A percentile compares a stretch with the other conserved stretches of the same genome.
Evolutionary conservation across 768 basidiomycete genomes (phyloP).

Genomic region (Amanita rimosa): DNA sequence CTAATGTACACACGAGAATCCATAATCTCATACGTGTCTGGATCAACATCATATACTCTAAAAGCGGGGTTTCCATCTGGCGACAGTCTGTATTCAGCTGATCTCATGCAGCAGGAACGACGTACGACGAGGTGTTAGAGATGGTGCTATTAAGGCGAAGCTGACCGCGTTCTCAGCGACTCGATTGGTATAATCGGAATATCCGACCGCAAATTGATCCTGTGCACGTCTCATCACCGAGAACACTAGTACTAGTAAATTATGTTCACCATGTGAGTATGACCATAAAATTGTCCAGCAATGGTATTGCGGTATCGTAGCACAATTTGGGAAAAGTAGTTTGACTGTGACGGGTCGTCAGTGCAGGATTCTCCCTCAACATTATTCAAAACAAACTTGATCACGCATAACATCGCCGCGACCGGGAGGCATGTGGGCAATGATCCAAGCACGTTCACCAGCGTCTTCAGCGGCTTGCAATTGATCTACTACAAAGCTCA

Average conservation of each 20-base stretch:
- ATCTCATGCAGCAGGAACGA: not conserved
- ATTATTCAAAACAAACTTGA: slow-evolving; percentile 24
- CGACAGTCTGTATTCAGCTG: not conserved
- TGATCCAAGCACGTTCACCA: slow-evolving; percentile 52
- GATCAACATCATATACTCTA: slow-evolving; percentile 54
- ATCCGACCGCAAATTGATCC: slow-evolving; percentile 52
- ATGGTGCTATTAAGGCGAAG: slow-evolving; percentile 39
- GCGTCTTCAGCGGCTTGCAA: slow-evolving; percentile 50
- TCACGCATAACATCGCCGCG: slow-evolving; percentile 35
- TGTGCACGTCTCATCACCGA: slow-evolving; percentile 9
- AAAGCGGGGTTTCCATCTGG: slow-evolving; percentile 45
- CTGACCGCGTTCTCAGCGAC: slow-evolving; percentile 33
- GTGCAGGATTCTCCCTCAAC: not conserved
- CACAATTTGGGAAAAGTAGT: slow-evolving; percentile 52
- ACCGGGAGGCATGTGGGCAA: slow-evolving; percentile 48
- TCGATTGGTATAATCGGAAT: slow-evolving; percentile 39
- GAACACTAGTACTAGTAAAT: not conserved
- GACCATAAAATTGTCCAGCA: slow-evolving; percentile 52
- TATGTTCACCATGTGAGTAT: slow-evolving; percentile 33
- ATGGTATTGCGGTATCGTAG: slow-evolving; percentile 49
- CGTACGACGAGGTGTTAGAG: slow-evolving; percentile 46
- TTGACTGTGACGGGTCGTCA: slow-evolving; percentile 22
- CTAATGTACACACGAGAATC: slow-evolving; percentile 40
- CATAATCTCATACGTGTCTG: slow-evolving; percentile 56
- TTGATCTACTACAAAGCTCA: slow-evolving; percentile 40